phyloP scores from a whole-genome alignment of 2,329 filamentous ascomycete genomes.

The Sarocladium brachiariae region DNA sequence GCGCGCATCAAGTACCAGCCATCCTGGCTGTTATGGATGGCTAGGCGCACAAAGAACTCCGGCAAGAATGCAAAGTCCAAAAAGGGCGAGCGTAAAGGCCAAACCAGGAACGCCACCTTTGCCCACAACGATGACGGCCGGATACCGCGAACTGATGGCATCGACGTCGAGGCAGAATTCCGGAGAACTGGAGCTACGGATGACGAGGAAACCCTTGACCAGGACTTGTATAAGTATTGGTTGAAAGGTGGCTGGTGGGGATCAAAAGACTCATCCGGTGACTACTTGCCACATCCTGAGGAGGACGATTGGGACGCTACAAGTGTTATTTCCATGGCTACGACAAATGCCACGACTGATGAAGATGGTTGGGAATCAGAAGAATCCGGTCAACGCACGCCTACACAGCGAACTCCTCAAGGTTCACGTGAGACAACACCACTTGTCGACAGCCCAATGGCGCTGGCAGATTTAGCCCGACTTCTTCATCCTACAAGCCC shows the following conservation, averaged over 20 bases:
- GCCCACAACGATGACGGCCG: conserved; percentile 38
- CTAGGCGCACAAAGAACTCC: conserved; percentile 31
- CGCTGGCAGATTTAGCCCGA: conserved; percentile 63
- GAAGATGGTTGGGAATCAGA: conserved; percentile 42
- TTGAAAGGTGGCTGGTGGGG: conserved; percentile 79
- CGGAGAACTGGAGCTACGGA: conserved; percentile 43
- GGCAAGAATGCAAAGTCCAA: conserved; percentile 11
- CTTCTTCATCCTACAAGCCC: conserved; percentile 73
- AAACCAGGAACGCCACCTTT: neutral
- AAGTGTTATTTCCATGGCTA: conserved; percentile 62
- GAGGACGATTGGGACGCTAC: conserved; percentile 66
- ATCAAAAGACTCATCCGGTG: conserved; percentile 69
- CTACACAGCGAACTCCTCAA: conserved; percentile 57
- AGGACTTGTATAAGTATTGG: conserved; percentile 79
- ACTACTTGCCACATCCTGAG: conserved; percentile 55
- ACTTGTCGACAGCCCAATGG: conserved; percentile 54
- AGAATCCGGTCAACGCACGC: conserved; percentile 57
- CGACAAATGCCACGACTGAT: conserved; percentile 27
- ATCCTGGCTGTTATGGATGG: conserved; percentile 50
- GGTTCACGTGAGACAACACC: conserved; percentile 48
- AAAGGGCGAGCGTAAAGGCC: neutral
- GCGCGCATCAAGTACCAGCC: conserved; percentile 32
- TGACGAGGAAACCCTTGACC: conserved; percentile 62
- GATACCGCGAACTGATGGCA: conserved; percentile 48
- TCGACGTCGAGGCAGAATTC: conserved; percentile 78